Conservation (phyloP, 208 protist genomes). For the Leishmania lainsoni region DNA sequence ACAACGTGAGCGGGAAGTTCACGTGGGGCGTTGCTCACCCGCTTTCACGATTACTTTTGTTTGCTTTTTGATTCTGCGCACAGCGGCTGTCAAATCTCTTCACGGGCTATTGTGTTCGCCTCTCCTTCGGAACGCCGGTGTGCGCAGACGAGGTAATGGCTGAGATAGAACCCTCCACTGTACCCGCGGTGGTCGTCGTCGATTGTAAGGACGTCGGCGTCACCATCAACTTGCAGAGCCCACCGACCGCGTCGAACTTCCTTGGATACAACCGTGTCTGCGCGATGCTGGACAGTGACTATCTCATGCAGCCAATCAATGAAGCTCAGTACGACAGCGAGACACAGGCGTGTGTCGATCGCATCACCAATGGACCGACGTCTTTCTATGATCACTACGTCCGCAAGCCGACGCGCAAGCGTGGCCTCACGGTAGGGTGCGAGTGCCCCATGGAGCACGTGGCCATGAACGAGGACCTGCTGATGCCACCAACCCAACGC, state of each 20-base stretch:
- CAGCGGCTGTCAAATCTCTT: background rate
- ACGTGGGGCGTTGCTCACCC: background rate
- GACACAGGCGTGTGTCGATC: slow-evolving; percentile 71
- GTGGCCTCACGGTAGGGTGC: slow-evolving; percentile 43
- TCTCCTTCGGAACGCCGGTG: background rate
- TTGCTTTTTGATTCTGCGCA: background rate
- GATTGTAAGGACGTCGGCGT: slow-evolving; percentile 38
- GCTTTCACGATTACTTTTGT: background rate
- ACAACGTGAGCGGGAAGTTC: background rate
- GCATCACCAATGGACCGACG: slow-evolving; percentile 30
- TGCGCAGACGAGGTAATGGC: slow-evolving; percentile 1
- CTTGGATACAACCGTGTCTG: slow-evolving; percentile 57
- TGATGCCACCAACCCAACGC: slow-evolving; percentile 32
- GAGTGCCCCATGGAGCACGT: slow-evolving; percentile 40
- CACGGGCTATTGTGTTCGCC: background rate
- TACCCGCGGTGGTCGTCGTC: slow-evolving; percentile 16
- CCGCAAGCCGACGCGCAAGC: slow-evolving; percentile 43
- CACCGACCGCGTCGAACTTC: slow-evolving; percentile 52
- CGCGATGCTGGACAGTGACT: slow-evolving; percentile 49
- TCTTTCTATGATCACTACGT: slow-evolving; percentile 74
- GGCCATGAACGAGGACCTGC: slow-evolving; percentile 34
- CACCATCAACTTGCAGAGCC: slow-evolving; percentile 41
- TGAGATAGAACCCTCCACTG: background rate
- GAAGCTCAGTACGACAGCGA: slow-evolving; percentile 79
- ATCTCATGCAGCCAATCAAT: slow-evolving; percentile 73